Evolutionary conservation across 129 eudicot genomes (phyloP), one percentile per base, ranked within the genome.

Genomic region (Saussurea involucrata): DNA sequence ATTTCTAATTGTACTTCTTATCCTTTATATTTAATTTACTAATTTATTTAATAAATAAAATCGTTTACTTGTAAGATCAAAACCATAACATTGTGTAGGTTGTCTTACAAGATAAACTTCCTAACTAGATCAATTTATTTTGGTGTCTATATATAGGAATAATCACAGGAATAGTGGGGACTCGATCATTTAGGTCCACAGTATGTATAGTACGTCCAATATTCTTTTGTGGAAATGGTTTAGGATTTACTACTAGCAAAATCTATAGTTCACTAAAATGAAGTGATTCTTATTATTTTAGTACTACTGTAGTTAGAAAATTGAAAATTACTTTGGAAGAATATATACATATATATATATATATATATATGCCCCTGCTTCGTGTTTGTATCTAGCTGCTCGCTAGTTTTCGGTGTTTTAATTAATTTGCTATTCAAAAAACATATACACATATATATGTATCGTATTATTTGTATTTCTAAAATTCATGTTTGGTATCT

Each of bases 261-360:
- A 34, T 42, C 49, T 13, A 71, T 28, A 67, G 33, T 58, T 12
- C 15, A 77, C 63, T 78, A 58, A 37, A 25, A 25, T 69, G 74
- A 46, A 63, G 66, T 36, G 74, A 5, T 69, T 28, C 63, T 60
- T 37, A 33, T 61, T 18, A 60, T 40, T 61, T 20, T 11, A 12
- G 25, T 79, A 72, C 60, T 70, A 63, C 46, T 70, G 20, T 70
- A 70, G 37, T 15, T 49, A 31, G 55, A 80, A 72, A 57, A 32
- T 36, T 28, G 21, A 49, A 18, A 12, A 27, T 37, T 46, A 15
- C 4, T 63, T 42, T 18, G 5, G 29, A 63, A n/a, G 53, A 44
- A 10, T 34, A 8, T 76, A 5, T 4, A 5, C 29, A 15, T 25
- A 20, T 1, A 17, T 18, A 18, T 36, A 13, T 31, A 22, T 6